Evolutionary conservation across 192 early-diverging fungal species (phyloP), one percentile per base, ranked within the genome.

Genomic region (Diversispora epigaea): DNA sequence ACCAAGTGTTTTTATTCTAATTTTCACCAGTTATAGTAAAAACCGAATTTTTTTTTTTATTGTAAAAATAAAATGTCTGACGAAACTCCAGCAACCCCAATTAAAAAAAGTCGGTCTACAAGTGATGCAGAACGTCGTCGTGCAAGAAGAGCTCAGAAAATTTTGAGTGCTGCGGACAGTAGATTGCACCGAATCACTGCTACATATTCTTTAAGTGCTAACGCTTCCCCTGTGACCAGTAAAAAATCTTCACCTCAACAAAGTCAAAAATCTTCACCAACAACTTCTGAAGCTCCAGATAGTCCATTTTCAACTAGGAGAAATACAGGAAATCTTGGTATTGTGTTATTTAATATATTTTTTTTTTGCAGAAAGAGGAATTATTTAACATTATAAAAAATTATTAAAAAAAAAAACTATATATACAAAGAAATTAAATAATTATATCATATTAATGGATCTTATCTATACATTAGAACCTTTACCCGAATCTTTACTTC

Each of bases 201-300:
- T n/a, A 67, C 65, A 25, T 14, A 67, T 22, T 3, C 45, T 22
- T 47, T 19, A 10, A 21, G n/a, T 46, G 22, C n/a, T 25, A 19
- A 12, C 19, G 14, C 14, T 67, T 21, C 65, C 19, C n/a, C 65
- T 25, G 19, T 67, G 4, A n/a, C 41, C 22, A 67, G 65, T 64
- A 64, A 40, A 12, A 64, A 17, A 7, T 39, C 21, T 0, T 73
- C 71, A 7, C 70, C 70, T 47, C 39, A 43, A 17, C 50, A 5
- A 6, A 73, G 71, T 63, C 71, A 49, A 73, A 50, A 47, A 14
- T 73, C 71, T 60, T 73, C 71, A 0, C 71, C 71, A 12, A 62
- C 58, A n/a, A 47, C 22, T 45, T 46, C 17, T 17, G 71, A 73
- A 73, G 17, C 71, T 25, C 58, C 71, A 25, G 50, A 44, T 61